Conservation (phyloP, 2,329 filamentous ascomycete genomes). For the Pseudogymnoascus sp. region DNA sequence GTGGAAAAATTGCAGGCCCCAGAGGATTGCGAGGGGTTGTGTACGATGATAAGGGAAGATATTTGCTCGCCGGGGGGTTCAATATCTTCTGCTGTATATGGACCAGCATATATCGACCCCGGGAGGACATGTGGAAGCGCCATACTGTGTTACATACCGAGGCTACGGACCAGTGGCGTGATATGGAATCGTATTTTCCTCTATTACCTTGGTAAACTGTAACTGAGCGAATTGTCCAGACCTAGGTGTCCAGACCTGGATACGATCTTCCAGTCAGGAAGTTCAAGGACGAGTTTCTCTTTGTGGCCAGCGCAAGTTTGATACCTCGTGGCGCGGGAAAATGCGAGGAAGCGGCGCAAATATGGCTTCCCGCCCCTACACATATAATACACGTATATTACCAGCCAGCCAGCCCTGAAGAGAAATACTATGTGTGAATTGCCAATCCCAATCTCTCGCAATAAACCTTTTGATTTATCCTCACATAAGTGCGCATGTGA, state of each 20-base stretch:
- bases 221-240: not conserved
- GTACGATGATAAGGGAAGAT: not conserved
- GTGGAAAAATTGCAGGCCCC: not conserved
- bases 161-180: not conserved
- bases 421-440: not conserved
- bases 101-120: not conserved
- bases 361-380: not conserved
- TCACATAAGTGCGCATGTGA: not conserved
- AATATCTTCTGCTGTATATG: not conserved
- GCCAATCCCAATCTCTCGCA: not conserved
- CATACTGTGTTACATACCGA: not conserved
- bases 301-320: not conserved
- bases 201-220: not conserved
- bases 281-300: not conserved
- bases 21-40: not conserved
- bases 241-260: not conserved
- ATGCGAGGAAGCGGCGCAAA: not conserved
- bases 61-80: not conserved
- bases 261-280: not conserved
- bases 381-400: not conserved
- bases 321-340: not conserved
- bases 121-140: not conserved
- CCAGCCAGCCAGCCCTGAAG: not conserved
- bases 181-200: not conserved
- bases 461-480: not conserved